Conservation (phyloP, 73 alveolate genomes). For the Diophrys sp. region DNA sequence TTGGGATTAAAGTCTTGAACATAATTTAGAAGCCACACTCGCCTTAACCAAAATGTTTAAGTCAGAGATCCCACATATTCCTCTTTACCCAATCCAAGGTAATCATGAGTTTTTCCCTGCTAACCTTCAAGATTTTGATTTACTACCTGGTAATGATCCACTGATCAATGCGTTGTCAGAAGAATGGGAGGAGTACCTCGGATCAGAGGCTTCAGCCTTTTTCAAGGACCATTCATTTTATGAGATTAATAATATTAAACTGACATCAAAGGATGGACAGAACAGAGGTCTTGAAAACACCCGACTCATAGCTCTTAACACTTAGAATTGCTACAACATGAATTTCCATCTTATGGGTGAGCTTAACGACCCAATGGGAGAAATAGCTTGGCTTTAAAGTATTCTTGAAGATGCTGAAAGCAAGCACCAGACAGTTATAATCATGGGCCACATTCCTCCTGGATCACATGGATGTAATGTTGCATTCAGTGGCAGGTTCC, state of each 20-base stretch:
- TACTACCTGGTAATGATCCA: background rate
- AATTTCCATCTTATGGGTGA: slow-evolving; percentile 25
- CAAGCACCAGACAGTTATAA: slow-evolving; percentile 10
- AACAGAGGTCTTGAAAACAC: background rate
- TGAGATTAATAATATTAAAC: background rate
- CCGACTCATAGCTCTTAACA: slow-evolving; percentile 34
- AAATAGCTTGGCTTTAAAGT: slow-evolving; percentile 27
- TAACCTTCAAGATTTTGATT: slow-evolving; percentile 10
- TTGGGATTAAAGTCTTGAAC: too few relatives aligned
- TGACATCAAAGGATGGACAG: too few relatives aligned
- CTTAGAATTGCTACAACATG: slow-evolving; percentile 27
- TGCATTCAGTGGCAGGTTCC: slow-evolving; percentile 23
- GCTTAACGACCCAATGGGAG: slow-evolving; percentile 14
- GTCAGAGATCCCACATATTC: slow-evolving; percentile 1
- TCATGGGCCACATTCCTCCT: slow-evolving; percentile 57
- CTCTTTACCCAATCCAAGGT: slow-evolving; percentile 70
- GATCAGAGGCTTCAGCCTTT: background rate
- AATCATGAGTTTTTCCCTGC: slow-evolving; percentile 81
- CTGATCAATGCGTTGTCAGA: background rate
- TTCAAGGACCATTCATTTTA: slow-evolving; percentile 16
- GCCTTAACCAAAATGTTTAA: background rate
- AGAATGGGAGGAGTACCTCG: slow-evolving; percentile 33
- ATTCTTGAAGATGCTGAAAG: slow-evolving; percentile 28
- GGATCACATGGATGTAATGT: slow-evolving; percentile 34
- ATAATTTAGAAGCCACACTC: too few relatives aligned